Evolutionary conservation across 1,284 basidiomycete genomes (phyloP).

Genomic region (Melampsora larici-populina): DNA sequence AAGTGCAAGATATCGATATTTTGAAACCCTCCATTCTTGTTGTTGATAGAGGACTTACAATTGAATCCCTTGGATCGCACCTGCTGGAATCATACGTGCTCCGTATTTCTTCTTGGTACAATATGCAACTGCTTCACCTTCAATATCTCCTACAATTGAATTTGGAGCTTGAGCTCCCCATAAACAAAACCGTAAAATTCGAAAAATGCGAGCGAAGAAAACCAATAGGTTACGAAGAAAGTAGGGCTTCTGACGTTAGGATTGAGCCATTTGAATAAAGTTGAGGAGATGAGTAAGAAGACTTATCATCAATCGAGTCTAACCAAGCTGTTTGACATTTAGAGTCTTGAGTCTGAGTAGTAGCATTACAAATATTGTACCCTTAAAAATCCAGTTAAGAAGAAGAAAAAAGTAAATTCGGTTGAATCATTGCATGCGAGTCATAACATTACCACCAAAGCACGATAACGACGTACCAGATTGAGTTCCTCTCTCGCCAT

Average conservation of each 20-base stretch:
- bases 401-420: neutral
- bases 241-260: neutral
- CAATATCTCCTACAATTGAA: constrained; percentile 45
- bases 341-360: constrained; percentile 63
- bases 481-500: constrained; percentile 26
- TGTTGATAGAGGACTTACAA: neutral
- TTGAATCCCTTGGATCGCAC: constrained; percentile 65
- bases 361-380: constrained; percentile 69
- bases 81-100: constrained; percentile 64
- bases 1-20: neutral
- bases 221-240: neutral
- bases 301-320: constrained; percentile 47
- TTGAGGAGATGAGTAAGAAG: constrained; percentile 11
- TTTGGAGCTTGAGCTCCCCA: constrained; percentile 3
- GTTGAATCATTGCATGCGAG: neutral
- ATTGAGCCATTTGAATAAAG: constrained; percentile 34
- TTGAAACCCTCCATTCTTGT: too few relatives aligned
- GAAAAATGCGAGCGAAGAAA: neutral
- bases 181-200: constrained; percentile 3
- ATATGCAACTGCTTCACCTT: constrained; percentile 48
- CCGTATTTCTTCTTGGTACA: constrained; percentile 62
- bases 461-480: neutral
- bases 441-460: neutral
- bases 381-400: constrained; percentile 52
- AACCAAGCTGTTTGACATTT: constrained; percentile 62